Evolutionary conservation across 2,329 filamentous ascomycete genomes (phyloP).

Genomic region (Arachnopeziza araneosa): DNA sequence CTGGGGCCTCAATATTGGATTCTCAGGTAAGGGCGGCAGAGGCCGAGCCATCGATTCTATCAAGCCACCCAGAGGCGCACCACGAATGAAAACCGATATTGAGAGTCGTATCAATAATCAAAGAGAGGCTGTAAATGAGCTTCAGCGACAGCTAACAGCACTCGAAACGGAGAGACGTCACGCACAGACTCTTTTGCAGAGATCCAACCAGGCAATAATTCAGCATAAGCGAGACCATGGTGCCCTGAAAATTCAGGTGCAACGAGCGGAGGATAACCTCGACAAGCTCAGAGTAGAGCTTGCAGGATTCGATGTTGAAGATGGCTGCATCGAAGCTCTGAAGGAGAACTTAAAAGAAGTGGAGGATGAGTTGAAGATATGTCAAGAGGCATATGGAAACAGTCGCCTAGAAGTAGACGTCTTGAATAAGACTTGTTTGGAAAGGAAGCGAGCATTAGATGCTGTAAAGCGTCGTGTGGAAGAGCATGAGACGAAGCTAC

Average conservation of each 20-base stretch:
- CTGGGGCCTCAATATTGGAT: constrained; percentile 55
- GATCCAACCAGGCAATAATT: constrained; percentile 42
- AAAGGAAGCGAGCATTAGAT: constrained; percentile 32
- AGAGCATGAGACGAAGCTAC: constrained; percentile 38
- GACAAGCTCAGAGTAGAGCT: constrained; percentile 51
- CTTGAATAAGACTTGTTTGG: constrained; percentile 36
- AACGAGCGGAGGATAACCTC: constrained; percentile 56
- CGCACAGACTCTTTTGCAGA: constrained; percentile 40
- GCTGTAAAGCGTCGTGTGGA: constrained; percentile 36
- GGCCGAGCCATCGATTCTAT: constrained; percentile 45
- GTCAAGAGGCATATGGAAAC: constrained; percentile 51
- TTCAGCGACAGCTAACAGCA: constrained; percentile 49
- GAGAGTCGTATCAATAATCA: constrained; percentile 57
- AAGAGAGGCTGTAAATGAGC: constrained; percentile 44
- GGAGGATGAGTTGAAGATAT: constrained; percentile 39
- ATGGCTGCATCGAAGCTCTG: constrained; percentile 57
- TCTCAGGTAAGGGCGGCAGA: constrained; percentile 32
- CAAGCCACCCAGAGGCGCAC: constrained; percentile 26
- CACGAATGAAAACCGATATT: constrained; percentile 77
- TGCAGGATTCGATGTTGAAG: constrained; percentile 61
- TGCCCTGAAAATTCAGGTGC: constrained; percentile 49
- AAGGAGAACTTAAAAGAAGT: constrained; percentile 51
- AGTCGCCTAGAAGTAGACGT: constrained; percentile 44
- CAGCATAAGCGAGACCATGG: constrained; percentile 42
- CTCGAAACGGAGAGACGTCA: constrained; percentile 34